These are phyloP conservation scores for Kazachstania kunashirensis DNA, from an alignment of 805 yeast species.

Conservation along the genomic window DNA sequence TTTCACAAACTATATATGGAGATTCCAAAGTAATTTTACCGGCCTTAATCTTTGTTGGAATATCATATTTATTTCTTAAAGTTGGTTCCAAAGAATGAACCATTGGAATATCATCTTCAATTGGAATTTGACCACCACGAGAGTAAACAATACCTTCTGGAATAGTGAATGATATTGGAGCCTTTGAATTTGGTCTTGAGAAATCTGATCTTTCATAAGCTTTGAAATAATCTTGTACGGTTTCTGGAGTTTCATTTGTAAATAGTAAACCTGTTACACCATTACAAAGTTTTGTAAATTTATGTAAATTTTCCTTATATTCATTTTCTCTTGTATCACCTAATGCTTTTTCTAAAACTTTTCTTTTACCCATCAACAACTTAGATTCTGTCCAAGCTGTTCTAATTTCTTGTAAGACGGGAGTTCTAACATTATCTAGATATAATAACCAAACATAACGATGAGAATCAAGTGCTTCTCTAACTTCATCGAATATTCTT, in stretches of 20 bases:
- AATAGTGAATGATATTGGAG: slow-evolving; percentile 75
- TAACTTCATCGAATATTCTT: slow-evolving; percentile 81
- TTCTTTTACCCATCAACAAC: slow-evolving; percentile 81
- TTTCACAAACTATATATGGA: slow-evolving; percentile 69
- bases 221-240: slow-evolving; percentile 81
- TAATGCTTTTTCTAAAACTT: slow-evolving; percentile 84
- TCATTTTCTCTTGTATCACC: slow-evolving; percentile 86
- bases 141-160: slow-evolving; percentile 91
- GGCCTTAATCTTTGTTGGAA: slow-evolving; percentile 81
- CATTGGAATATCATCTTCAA: slow-evolving; percentile 92
- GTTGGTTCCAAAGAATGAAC: slow-evolving; percentile 93
- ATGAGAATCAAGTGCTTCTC: slow-evolving; percentile 67
- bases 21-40: slow-evolving; percentile 77
- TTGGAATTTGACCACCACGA: slow-evolving; percentile 86
- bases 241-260: slow-evolving; percentile 79
- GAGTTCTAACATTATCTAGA: slow-evolving; percentile 89
- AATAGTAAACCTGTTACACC: slow-evolving; percentile 86
- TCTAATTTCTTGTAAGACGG: slow-evolving; percentile 88
- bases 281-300: slow-evolving; percentile 49
- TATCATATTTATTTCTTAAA: slow-evolving; percentile 75
- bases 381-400: slow-evolving; percentile 88
- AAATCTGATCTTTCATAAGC: slow-evolving; percentile 72
- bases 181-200: slow-evolving; percentile 77
- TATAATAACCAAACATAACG: slow-evolving; percentile 77
- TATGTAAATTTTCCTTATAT: slow-evolving; percentile 72